These are phyloP conservation scores for Petunia axillaris DNA, from an alignment of 257 asterid species.

Conservation along the genomic window DNA sequence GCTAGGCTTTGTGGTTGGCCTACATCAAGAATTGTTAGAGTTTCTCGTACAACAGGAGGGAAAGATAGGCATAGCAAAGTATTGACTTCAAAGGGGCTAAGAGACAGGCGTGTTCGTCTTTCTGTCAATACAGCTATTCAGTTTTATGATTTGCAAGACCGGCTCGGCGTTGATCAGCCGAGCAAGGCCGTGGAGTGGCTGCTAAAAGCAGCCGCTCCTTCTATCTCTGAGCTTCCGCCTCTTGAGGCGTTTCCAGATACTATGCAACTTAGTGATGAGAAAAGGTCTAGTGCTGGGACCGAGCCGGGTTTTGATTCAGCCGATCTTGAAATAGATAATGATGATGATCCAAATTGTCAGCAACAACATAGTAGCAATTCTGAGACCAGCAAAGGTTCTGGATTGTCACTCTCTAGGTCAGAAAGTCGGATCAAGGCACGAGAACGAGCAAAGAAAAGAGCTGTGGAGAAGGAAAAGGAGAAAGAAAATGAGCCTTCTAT, in stretches of 20 bases:
- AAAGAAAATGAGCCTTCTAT: conserved; percentile 39
- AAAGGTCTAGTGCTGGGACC: conserved; percentile 57
- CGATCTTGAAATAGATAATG: conserved; percentile 52
- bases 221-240: conserved; percentile 73
- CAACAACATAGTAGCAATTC: conserved; percentile 50
- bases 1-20: conserved; percentile 63
- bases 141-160: conserved; percentile 83
- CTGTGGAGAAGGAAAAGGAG: conserved; percentile 56
- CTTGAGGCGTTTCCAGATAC: conserved; percentile 60
- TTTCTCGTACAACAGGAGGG: conserved; percentile 76
- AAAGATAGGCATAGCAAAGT: conserved; percentile 93
- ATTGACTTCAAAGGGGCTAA: conserved; percentile 70
- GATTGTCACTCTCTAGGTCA: conserved; percentile 61
- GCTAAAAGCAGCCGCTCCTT: conserved; percentile 66
- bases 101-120: conserved; percentile 84
- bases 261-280: conserved; percentile 68
- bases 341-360: conserved; percentile 41
- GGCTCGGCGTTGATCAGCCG: conserved; percentile 86
- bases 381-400: conserved; percentile 54
- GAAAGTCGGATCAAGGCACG: conserved; percentile 54
- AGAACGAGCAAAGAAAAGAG: conserved; percentile 57
- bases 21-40: conserved; percentile 73
- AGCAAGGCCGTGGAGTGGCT: conserved; percentile 97
- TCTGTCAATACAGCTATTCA: conserved; percentile 86
- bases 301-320: conserved; percentile 56